Evolutionary conservation across 2,329 filamentous ascomycete species (phyloP).

Genomic region (Cryphonectria nitschkei): DNA sequence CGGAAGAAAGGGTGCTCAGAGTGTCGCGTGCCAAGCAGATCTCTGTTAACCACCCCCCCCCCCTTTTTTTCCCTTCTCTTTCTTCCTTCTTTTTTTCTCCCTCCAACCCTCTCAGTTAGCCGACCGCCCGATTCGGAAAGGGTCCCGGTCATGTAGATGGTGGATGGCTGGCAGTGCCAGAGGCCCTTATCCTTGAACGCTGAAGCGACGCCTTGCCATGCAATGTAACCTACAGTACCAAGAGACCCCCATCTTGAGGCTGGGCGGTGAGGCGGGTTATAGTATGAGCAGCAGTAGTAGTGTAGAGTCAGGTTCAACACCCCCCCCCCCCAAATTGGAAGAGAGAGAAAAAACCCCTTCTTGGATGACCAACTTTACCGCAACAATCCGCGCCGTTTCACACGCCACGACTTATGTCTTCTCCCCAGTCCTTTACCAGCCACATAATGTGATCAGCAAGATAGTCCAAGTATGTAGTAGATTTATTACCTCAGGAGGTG

Average conservation of each 20-base stretch:
- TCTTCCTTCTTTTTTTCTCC: neutral
- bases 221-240: neutral
- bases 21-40: neutral
- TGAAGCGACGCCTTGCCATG: neutral
- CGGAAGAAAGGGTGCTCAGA: neutral
- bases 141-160: neutral
- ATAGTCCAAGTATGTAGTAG: neutral
- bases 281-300: neutral
- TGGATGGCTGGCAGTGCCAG: neutral
- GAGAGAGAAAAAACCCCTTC: neutral
- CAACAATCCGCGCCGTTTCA: neutral
- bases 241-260: neutral
- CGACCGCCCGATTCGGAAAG: neutral
- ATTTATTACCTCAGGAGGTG: neutral
- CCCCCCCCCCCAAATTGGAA: too few relatives aligned
- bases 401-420: neutral
- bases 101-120: neutral
- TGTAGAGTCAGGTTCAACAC: neutral
- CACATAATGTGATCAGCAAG: neutral
- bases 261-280: conserved; percentile 6
- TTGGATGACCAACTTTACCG: neutral
- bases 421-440: neutral
- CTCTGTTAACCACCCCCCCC: neutral
- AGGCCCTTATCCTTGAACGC: neutral
- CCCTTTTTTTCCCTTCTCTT: neutral